Percentiles rank a stretch among this genome's conserved stretches.
Conservation (phyloP, 805 yeast genomes). For the Diddensiella caesifluorescens region DNA sequence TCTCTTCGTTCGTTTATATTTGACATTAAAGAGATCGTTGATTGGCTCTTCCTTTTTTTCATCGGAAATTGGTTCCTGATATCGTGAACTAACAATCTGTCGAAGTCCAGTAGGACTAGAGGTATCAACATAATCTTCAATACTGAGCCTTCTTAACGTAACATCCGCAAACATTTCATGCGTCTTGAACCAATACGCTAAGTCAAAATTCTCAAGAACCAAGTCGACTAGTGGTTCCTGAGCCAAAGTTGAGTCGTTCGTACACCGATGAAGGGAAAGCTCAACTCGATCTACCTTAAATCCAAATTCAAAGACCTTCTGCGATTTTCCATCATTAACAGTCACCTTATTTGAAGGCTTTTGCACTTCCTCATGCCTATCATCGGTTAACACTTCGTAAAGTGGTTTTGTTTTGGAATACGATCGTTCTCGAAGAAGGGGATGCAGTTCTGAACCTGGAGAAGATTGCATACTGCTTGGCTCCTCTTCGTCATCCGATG, state of each 20-base stretch:
- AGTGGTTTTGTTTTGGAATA: conserved; percentile 5
- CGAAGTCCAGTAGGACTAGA: conserved; percentile 59
- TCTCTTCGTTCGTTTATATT: conserved; percentile 55
- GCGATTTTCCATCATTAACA: conserved; percentile 29
- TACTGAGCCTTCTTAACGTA: conserved; percentile 54
- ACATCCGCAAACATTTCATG: conserved; percentile 63
- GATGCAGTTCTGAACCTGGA: no score
- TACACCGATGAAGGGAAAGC: conserved; percentile 62
- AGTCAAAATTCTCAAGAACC: conserved; percentile 56
- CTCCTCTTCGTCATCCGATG: conserved; percentile 31
- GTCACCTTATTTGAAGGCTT: conserved; percentile 1
- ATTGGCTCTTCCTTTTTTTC: conserved; percentile 16
- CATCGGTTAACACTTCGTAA: conserved; percentile 6
- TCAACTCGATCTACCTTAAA: conserved; percentile 63
- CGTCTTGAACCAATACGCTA: conserved; percentile 56
- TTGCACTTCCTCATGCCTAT: conserved; percentile 1
- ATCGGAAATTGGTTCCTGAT: conserved; percentile 27
- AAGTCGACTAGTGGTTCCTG: conserved; percentile 69
- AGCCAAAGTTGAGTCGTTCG: conserved; percentile 51
- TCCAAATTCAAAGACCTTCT: conserved; percentile 65
- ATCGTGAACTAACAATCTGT: conserved; percentile 55
- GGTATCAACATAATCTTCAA: conserved; percentile 70
- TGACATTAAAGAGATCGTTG: conserved; percentile 53
- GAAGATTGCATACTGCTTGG: no score
- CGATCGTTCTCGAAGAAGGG: no score